These are phyloP conservation scores for Paraconiothyrium brasiliense DNA, from an alignment of 2,329 filamentous ascomycete species.

Conservation along the genomic window DNA sequence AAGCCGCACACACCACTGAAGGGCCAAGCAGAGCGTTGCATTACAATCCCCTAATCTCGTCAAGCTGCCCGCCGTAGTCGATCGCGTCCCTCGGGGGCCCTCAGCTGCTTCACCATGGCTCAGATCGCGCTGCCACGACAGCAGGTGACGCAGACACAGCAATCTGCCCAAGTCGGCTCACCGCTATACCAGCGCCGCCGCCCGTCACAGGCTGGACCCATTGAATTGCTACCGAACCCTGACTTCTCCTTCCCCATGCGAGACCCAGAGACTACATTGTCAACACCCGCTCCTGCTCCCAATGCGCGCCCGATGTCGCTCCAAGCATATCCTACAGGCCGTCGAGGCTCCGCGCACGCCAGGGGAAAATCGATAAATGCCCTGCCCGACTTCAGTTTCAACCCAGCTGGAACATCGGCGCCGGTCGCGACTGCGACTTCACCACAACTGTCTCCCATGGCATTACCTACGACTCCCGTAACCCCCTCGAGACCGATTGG, in stretches of 20 bases:
- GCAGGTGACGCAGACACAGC: conserved; percentile 48
- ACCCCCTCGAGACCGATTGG: conserved; percentile 66
- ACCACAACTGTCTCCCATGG: conserved; percentile 50
- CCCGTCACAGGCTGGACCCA: conserved; percentile 42
- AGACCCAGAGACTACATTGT: conserved; percentile 37
- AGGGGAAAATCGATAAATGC: conserved; percentile 54
- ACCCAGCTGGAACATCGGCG: conserved; percentile 52
- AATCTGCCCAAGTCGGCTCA: conserved; percentile 45
- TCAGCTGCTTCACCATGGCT: conserved; percentile 44
- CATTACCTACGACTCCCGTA: conserved; percentile 39
- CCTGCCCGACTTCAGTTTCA: conserved; percentile 61
- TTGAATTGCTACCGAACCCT: conserved; percentile 59
- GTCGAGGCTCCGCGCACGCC: conserved; percentile 45
- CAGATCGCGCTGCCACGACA: conserved; percentile 52
- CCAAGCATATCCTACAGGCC: conserved; percentile 45
- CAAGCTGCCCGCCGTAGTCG: conserved; percentile 31
- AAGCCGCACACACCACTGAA: conserved; percentile 32
- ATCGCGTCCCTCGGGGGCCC: conserved; percentile 34
- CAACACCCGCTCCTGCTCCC: conserved; percentile 45
- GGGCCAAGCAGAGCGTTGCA: conserved; percentile 33
- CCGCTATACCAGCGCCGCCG: conserved; percentile 50
- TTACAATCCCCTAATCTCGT: conserved; percentile 41
- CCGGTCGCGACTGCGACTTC: conserved; percentile 39
- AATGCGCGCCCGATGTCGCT: conserved; percentile 50
- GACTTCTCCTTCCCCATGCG: conserved; percentile 60